Base-by-base conservation (phyloP, 106 monocot genomes). In the Dendrobium catenatum region DNA sequence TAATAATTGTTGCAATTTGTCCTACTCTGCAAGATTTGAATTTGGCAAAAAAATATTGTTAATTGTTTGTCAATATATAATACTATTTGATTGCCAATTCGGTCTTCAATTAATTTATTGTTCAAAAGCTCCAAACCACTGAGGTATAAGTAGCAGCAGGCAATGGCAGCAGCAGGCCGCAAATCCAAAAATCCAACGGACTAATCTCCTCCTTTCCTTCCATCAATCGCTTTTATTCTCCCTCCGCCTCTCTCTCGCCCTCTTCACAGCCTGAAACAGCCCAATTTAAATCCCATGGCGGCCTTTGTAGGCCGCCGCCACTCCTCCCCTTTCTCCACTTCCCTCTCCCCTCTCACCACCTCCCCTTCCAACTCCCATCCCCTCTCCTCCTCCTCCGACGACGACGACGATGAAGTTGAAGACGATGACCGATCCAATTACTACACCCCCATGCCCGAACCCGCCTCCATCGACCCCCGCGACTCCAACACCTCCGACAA, bases 401-500 rank as follows among this genome's bases (percentile, higher is more conserved):
- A 42, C 10, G n/a, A 42, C 10, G n/a, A 78, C 17, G 82, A 86
- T 7, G 83, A 81, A 20, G 85, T 87, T 4, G 82, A 78, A 4
- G 84, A 88, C 1, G 84, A 78, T 20, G 72, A 80, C 2, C 2
- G 13, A 2, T 46, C 6, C 0, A 40, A 85, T 33, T 84, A 80
- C 80, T 56, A 17, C 54, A 41, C 29, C 42, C 75, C 82, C 26
- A 85, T 84, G 37, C 76, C 82, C 19, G 87, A 88, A 56, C 82
- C 88, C 13, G 68, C 88, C 29, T 19, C 84, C 72, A 74, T 54
- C 44, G 91, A 98, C 75, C 91, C 94, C 0, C 80, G 89, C 18
- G 97, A 98, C 83, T 88, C 83, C 40, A 86, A 67, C 68, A 98
- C 97, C 8, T 49, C 94, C 31, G 97, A 98, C 82, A 13, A 19